A percentile compares a stretch with the other conserved stretches of the same genome.
phyloP scores from a whole-genome alignment of 2,329 filamentous ascomycete species.

The Chaetomiaceae sp. region DNA sequence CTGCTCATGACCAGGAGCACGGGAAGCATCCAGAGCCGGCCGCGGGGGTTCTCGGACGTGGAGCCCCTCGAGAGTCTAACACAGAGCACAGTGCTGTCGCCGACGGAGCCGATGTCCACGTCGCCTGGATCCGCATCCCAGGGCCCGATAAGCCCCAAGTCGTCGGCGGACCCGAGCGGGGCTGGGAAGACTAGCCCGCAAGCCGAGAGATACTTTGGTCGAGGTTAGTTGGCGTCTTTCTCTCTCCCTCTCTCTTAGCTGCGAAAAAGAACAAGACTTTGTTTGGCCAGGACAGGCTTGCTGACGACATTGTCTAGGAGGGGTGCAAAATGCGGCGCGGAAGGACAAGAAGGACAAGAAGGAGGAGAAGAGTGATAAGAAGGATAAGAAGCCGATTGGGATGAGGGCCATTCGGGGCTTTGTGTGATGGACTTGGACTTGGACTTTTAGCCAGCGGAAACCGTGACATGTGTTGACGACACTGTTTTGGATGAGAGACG shows the following conservation, averaged over 20 bases:
- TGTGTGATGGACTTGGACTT: too few species aligned
- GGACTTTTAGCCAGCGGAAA: too few species aligned
- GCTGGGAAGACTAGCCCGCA: constrained; percentile 31
- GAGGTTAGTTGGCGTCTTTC: constrained; percentile 35
- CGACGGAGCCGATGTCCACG: constrained; percentile 35
- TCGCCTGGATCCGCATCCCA: constrained; percentile 27
- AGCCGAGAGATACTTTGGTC: constrained; percentile 39
- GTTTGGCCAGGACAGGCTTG: too few species aligned
- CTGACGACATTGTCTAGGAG: constrained; percentile 42
- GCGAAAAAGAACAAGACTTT: too few species aligned
- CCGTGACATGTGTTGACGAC: too few species aligned
- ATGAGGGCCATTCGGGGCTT: constrained; percentile 32
- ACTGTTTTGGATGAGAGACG: too few species aligned
- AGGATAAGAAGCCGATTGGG: constrained; percentile 33
- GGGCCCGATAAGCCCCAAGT: constrained; percentile 35
- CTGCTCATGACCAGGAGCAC: constrained; percentile 37
- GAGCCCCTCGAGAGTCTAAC: constrained; percentile 40
- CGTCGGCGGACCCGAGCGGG: constrained; percentile 14
- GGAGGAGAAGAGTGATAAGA: constrained; percentile 38
- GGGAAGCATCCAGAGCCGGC: constrained; percentile 32
- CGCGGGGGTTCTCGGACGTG: constrained; percentile 41
- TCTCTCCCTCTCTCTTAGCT: too few species aligned
- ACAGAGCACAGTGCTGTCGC: constrained; percentile 38
- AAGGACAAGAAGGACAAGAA: constrained; percentile 46
- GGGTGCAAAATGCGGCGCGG: constrained; percentile 43